phyloP scores from a whole-genome alignment of 352 stramenopile genomes.

The Globisporangium rhizosaccharum region DNA sequence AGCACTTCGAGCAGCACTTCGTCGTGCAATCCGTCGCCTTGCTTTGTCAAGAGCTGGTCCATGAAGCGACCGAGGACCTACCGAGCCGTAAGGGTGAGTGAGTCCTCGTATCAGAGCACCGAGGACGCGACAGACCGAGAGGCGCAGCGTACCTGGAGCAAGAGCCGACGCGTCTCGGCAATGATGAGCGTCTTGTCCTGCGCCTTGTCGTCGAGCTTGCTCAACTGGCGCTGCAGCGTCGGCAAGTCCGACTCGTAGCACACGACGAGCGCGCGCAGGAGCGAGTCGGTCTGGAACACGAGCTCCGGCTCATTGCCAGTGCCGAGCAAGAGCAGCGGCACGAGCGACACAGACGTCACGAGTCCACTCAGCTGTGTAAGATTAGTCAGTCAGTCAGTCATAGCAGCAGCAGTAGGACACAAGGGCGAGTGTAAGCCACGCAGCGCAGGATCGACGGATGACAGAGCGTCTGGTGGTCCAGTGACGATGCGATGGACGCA shows the following conservation, averaged over 20 bases:
- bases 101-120: not conserved
- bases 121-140: not conserved
- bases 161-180: constrained; percentile 33
- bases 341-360: constrained; percentile 18
- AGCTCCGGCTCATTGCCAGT: constrained; percentile 23
- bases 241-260: constrained; percentile 62
- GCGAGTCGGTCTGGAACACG: constrained; percentile 19
- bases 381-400: not conserved
- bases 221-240: constrained; percentile 34
- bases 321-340: constrained; percentile 28
- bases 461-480: too few relatives aligned
- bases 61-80: constrained; percentile 26
- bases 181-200: constrained; percentile 30
- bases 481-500: constrained; percentile 6
- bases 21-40: constrained; percentile 14
- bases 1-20: constrained; percentile 56
- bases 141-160: constrained; percentile 27
- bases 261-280: constrained; percentile 43
- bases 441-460: too few relatives aligned
- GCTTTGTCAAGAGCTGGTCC: constrained; percentile 29
- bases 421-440: too few relatives aligned
- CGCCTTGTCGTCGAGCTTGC: constrained; percentile 34
- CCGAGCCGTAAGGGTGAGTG: not conserved
- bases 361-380: constrained; percentile 11
- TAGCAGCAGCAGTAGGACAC: too few relatives aligned